A percentile compares a stretch with the other conserved stretches of the same genome.
Evolutionary conservation across 306 rosid genomes (phyloP).

Genomic region (Heteromeles arbutifolia): DNA sequence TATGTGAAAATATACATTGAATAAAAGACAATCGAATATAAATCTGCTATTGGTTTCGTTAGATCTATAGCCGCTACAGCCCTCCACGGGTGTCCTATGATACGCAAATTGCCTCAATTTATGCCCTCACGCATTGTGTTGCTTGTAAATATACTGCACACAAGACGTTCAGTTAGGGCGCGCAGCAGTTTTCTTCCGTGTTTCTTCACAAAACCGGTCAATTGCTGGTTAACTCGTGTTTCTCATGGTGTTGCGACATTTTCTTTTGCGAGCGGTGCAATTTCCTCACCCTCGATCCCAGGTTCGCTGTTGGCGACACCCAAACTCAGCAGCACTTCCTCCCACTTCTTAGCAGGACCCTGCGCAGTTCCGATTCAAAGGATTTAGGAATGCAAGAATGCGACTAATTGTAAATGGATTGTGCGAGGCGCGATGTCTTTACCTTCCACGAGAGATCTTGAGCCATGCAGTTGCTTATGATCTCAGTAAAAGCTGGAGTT

Average conservation of each 20-base stretch:
- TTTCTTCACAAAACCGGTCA: neutral
- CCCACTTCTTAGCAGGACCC: slow-evolving; percentile 86
- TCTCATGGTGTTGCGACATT: slow-evolving; percentile 58
- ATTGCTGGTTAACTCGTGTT: neutral
- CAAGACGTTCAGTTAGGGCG: neutral
- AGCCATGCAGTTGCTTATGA: slow-evolving; percentile 64
- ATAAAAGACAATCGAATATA: neutral
- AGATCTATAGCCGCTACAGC: neutral
- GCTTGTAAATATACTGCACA: neutral
- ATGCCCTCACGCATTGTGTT: neutral
- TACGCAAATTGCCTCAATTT: neutral
- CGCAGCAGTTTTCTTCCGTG: neutral
- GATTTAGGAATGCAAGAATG: neutral
- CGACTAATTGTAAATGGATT: neutral
- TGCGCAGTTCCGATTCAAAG: slow-evolving; percentile 1
- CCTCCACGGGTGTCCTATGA: neutral
- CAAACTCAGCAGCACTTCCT: slow-evolving; percentile 49
- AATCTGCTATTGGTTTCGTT: neutral
- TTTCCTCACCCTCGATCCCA: slow-evolving; percentile 66
- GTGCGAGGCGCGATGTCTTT: neutral
- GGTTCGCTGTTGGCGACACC: slow-evolving; percentile 55
- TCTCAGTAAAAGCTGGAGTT: slow-evolving; percentile 51
- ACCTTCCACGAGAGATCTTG: slow-evolving; percentile 91
- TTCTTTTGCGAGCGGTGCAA: slow-evolving; percentile 72
- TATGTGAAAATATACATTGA: no score